Base-by-base conservation (phyloP, 78 protist species). In the Thecamonas trahens region DNA sequence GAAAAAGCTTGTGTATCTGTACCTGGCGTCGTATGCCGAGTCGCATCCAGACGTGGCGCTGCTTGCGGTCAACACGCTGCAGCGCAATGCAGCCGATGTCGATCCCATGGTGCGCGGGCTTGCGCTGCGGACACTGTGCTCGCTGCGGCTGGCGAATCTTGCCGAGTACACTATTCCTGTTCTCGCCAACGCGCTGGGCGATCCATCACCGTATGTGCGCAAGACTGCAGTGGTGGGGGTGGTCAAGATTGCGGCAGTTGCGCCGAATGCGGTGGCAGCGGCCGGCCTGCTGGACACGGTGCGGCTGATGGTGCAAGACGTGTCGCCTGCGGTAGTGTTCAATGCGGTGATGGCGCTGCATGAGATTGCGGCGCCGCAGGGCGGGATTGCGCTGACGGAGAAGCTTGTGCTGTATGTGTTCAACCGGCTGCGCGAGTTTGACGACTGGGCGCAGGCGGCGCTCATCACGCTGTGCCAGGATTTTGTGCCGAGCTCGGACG, bases 91-190 rank as follows among this genome's bases (percentile, higher is more conserved):
- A 9, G 67, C 37, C 24, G 96, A 94, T 55, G 63, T 74, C 9
- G 86, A 82, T 49, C 99, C 99, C 32, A 70, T 94, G 62, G 81
- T 92, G n/a, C 87, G 99, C 4, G 99, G 96, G 2, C 68, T 95
- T 0, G 99, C 99, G 2, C 72, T 95, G 17, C 83, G 97, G 26
- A 68, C 79, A 38, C 52, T 87, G 59, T 69, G 84, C 61, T 72
- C 87, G 18, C 77, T 90, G 64, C 47, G 88, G 22, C 11, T 49
- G 44, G 39, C 70, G 38, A n/a, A 80, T 58, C 6, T 86, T 11
- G 69, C 85, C 20, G 97, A 95, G 74, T 92, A 94, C 61, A 50
- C 93, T 8, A 40, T 76, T 15, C 62, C 67, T 8, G 44, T 72
- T 20, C 53, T 94, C 31, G 3, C 18, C 40, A 42, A 20, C 9